Evolutionary conservation across 2,329 filamentous ascomycete genomes (phyloP).

Genomic region (Rutstroemia sydowiana): DNA sequence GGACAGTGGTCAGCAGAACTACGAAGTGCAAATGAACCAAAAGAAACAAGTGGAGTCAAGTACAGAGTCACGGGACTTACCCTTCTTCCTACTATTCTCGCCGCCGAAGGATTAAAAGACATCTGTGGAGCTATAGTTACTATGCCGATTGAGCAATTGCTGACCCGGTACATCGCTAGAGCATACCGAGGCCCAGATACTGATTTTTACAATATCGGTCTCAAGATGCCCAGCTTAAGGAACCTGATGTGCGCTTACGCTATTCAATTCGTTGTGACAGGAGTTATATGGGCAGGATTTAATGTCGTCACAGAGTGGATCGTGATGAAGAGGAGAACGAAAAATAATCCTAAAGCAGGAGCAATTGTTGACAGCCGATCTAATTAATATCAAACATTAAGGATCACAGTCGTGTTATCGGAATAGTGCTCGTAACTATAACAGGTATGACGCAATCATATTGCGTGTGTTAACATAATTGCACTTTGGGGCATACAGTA

Average conservation of each 20-base stretch:
- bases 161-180: slow-evolving; percentile 26
- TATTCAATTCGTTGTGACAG: slow-evolving; percentile 16
- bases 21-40: slow-evolving; percentile 28
- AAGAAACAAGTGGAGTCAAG: slow-evolving; percentile 15
- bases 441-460: too few relatives aligned
- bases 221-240: slow-evolving; percentile 12
- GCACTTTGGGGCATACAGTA: too few relatives aligned
- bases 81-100: slow-evolving; percentile 29
- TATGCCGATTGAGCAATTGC: slow-evolving; percentile 27
- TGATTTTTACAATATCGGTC: slow-evolving; percentile 17
- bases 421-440: too few relatives aligned
- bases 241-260: slow-evolving; percentile 22
- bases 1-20: slow-evolving; percentile 31
- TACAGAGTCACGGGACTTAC: slow-evolving; percentile 30
- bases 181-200: slow-evolving; percentile 19
- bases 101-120: slow-evolving; percentile 27
- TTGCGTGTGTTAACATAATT: too few relatives aligned
- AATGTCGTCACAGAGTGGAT: slow-evolving; percentile 18
- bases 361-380: neutral
- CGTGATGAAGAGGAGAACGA: slow-evolving; percentile 7
- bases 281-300: slow-evolving; percentile 23
- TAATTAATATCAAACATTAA: neutral
- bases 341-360: neutral
- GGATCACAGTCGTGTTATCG: too few relatives aligned
- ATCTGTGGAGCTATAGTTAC: slow-evolving; percentile 23